Evolutionary conservation across 805 yeast genomes (phyloP), one percentile per base, ranked within the genome.

Genomic region (Candida suzukii): DNA sequence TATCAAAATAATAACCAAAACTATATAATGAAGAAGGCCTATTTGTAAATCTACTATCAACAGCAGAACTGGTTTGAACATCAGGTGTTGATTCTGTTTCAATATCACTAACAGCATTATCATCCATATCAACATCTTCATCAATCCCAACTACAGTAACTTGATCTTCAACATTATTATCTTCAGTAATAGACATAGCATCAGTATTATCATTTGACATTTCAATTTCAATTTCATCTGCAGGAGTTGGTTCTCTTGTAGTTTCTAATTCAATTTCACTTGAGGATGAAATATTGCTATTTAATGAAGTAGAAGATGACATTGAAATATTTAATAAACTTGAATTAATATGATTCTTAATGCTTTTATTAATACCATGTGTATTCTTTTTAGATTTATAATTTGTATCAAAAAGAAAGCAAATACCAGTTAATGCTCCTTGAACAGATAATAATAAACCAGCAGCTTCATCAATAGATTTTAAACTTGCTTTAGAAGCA

Each of bases 381-480:
- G 13, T 19, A 18, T 22, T 18, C n/a, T 31, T 31, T 19, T 22
- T 17, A 19, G n/a, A 9, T n/a, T 36, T 36, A 62, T 70, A 83
- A 13, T 80, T 77, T 0, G 95, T 86, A 54, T 88, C 96, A 51
- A 85, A 76, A 29, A 88, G 63, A 35, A 73, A 68, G 27, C 95
- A 74, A 9, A 78, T 64, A 21, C 96, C 96, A 33, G 90, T 76
- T 4, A 83, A 48, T 25, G 46, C 42, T 9, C 59, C 57, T 39
- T 58, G 60, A 32, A 60, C 26, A n/a, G 50, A 18, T 27, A 47
- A 51, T 9, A 58, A 37, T 36, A 51, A 50, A 30, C 47, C 53
- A 11, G 51, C 42, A 8, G 58, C 24, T 17, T 43, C 43, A 42
- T 60, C 65, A 1, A 53, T 32, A 10, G 46, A 45, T 9, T 49